Base-by-base conservation (phyloP, 495 filamentous ascomycete genomes). In the Glutinoglossum americanum region DNA sequence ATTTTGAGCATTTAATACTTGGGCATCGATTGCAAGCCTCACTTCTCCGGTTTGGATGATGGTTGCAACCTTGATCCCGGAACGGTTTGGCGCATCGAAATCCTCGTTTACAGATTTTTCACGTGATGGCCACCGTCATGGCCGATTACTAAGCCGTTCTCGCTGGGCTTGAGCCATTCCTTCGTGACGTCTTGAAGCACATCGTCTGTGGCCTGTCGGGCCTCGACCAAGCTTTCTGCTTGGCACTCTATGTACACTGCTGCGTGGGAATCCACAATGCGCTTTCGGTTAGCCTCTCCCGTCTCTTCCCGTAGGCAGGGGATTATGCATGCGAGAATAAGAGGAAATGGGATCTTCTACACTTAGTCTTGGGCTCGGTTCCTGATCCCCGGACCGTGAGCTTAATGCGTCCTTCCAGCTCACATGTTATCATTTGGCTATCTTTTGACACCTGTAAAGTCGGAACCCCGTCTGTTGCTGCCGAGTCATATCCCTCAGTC, bases 341-440 rank as follows among this genome's bases (percentile, higher is more conserved):
- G 17, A 5, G 25, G 17, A 41, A 56, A 41, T 39, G 1, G 37
- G 11, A 56, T 17, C 11, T 8, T 6, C 63, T 68, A 79, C 77
- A 68, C 63, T 81, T 81, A 41, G 80, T 79, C 64, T 81, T 81
- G 0, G 83, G 83, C 65, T 87, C 83, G 1, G 83, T 87, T 5
- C 83, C 83, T 1, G 80, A 84, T 5, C 76, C 80, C 62, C 83
- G 70, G 30, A 83, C 71, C 1, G 82, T 87, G 64, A 85, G 83
- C 45, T 77, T 74, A 1, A 83, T 74, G 26, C 74, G 33, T n/a
- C 62, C 66, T 48, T 74, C 70, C 28, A 87, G 63, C 71, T 80
- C 80, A 57, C 78, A 72, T n/a, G 82, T 85, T 57, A 87, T 74
- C 83, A 87, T 87, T 62, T 85, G 78, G 45, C 75, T 78, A 19